A percentile compares a stretch with the other conserved stretches of the same genome.
phyloP scores from a whole-genome alignment of 2,329 filamentous ascomycete species.

The Pezicula neosporulosa region DNA sequence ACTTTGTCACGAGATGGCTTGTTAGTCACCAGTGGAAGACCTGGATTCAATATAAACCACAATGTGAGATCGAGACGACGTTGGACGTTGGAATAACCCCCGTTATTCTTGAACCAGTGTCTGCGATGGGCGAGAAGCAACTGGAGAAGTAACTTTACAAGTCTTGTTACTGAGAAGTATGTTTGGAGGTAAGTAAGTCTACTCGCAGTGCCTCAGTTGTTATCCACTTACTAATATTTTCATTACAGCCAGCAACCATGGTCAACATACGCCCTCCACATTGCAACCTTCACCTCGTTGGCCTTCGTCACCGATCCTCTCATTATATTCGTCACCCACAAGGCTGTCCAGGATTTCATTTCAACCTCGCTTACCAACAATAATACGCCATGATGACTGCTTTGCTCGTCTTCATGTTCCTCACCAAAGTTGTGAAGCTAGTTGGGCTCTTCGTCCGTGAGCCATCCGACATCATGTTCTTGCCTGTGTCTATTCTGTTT shows the following conservation, averaged over 20 bases:
- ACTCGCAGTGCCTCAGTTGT: neutral
- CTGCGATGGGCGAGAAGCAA: constrained; percentile 95
- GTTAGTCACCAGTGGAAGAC: constrained; percentile 91
- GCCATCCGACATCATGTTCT: constrained; percentile 73
- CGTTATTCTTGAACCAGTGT: constrained; percentile 90
- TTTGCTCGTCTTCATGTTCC: constrained; percentile 74
- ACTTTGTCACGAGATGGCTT: constrained; percentile 96
- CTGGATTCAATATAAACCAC: constrained; percentile 88
- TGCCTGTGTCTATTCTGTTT: constrained; percentile 85
- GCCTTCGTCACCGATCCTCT: constrained; percentile 76
- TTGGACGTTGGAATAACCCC: constrained; percentile 80
- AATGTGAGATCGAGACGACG: constrained; percentile 90
- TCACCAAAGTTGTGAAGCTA: constrained; percentile 89
- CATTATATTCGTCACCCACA: constrained; percentile 66
- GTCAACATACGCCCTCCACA: constrained; percentile 89
- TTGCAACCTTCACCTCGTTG: constrained; percentile 89
- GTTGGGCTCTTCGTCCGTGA: constrained; percentile 82
- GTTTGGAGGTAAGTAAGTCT: constrained; percentile 87
- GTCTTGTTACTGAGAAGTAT: constrained; percentile 76
- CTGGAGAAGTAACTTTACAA: constrained; percentile 95
- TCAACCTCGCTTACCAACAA: constrained; percentile 49
- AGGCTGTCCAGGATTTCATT: constrained; percentile 64
- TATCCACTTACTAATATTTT: constrained; percentile 11
- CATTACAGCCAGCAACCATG: constrained; percentile 75
- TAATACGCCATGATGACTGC: constrained; percentile 56